Evolutionary conservation across 139 green algal genomes (phyloP), one percentile per base, ranked within the genome.

Genomic region (Picochlorum sp.): DNA sequence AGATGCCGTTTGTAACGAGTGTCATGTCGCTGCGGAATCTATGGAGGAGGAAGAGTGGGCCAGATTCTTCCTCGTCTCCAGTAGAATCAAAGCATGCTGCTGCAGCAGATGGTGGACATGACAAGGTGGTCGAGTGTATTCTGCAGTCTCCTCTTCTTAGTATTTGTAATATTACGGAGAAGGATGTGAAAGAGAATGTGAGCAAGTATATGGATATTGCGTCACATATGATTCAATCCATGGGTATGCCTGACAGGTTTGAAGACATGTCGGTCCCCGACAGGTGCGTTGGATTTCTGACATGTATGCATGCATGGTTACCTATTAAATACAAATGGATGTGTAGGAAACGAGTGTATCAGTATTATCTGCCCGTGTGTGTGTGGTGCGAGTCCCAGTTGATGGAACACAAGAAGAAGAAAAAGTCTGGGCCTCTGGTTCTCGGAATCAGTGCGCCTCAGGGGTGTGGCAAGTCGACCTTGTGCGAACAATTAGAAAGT

Each of bases 391-490:
- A 76, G 31, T n/a, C 54, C 0, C 86, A 94, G 71, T 37, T 96
- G 59, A 45, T 59, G 20, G 47, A 68, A 31, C 88, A 95, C 71
- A 63, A 31, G n/a, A n/a, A 34, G 11, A 28, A 38, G 7, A 52
- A 34, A 7, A 47, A 24, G 18, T 18, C 4, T 8, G n/a, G 49
- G 23, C 79, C 87, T 0, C 68, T 92, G 21, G 70, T 89, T 28
- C 67, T 98, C 10, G 93, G 93, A 68, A 96, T 98, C 76, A 86
- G 69, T 37, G 93, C 93, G 1, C 81, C 75, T 9, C 87, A 96
- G 63, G 94, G 94, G 10, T 98, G 90, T 66, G 94, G 94, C 51
- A 99, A 99, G 76, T 92, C 86, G 4, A 99, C 94, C 6, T 56
- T 98, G 7, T 90, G 95, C 51, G 86, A 90, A 61, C 71, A 92